A percentile compares a stretch with the other conserved stretches of the same genome.
These are phyloP conservation scores for Aspergillus diversus DNA, from an alignment of 495 filamentous ascomycete genomes.

Conservation along the genomic window DNA sequence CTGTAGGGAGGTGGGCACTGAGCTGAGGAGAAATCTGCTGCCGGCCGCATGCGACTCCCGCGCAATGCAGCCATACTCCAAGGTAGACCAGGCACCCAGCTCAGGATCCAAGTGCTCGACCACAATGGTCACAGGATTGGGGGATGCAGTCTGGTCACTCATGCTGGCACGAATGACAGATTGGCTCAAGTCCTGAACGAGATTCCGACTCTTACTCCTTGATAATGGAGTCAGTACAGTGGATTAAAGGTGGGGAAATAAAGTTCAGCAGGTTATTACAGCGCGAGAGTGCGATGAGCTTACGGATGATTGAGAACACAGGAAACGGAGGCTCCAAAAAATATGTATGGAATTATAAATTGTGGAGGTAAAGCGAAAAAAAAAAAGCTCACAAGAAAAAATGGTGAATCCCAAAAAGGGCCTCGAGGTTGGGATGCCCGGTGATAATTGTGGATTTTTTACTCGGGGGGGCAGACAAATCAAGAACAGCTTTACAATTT, in stretches of 20 bases:
- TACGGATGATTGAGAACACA: neutral
- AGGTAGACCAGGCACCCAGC: constrained; percentile 87
- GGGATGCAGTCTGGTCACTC: constrained; percentile 25
- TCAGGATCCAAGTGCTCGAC: constrained; percentile 94
- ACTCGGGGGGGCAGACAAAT: neutral
- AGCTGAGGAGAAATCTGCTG: constrained; percentile 81
- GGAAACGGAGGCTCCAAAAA: neutral
- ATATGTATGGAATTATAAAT: neutral
- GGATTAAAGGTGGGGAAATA: constrained; percentile 1
- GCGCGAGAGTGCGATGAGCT: neutral
- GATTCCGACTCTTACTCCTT: neutral
- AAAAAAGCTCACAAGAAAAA: neutral
- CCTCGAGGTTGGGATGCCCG: no score
- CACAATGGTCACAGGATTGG: constrained; percentile 68
- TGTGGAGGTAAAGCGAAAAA: neutral
- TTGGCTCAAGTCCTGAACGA: neutral
- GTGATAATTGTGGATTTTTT: no score
- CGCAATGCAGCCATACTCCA: constrained; percentile 89
- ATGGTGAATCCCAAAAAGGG: no score
- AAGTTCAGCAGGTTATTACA: constrained; percentile 3
- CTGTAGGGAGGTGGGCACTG: constrained; percentile 68
- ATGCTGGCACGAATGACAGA: constrained; percentile 23
- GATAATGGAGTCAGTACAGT: constrained; percentile 6
- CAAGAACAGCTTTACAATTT: neutral
- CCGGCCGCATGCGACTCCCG: constrained; percentile 71